Evolutionary conservation across 1,284 basidiomycete genomes (phyloP).

Genomic region (Puccinia novopanici): DNA sequence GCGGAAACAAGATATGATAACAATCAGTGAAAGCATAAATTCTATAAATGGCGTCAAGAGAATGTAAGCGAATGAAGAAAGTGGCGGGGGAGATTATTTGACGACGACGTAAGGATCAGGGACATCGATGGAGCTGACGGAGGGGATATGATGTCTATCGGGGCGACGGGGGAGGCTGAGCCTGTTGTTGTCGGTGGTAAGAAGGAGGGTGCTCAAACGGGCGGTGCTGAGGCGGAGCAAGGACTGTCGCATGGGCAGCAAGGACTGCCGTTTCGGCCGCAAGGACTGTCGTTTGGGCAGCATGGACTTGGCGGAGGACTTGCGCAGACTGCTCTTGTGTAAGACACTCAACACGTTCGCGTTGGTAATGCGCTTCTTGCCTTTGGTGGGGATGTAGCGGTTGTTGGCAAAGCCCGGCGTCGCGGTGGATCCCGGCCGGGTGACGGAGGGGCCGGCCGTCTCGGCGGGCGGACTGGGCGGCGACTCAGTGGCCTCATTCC

Average conservation of each 20-base stretch:
- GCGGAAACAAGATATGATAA: too few relatives aligned
- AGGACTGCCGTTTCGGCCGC: slow-evolving; percentile 14
- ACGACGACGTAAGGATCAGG: slow-evolving; percentile 32
- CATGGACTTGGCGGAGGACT: slow-evolving; percentile 25
- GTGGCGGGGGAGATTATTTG: neutral
- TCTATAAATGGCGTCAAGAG: too few relatives aligned
- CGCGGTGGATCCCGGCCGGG: slow-evolving; percentile 29
- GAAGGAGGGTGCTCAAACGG: neutral
- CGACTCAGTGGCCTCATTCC: neutral
- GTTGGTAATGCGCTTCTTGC: slow-evolving; percentile 16
- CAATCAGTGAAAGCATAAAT: too few relatives aligned
- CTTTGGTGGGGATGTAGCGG: slow-evolving; percentile 40
- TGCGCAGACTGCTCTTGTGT: slow-evolving; percentile 30
- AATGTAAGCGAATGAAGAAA: too few relatives aligned
- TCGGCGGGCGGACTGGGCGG: neutral
- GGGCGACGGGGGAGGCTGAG: neutral
- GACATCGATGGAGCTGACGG: slow-evolving; percentile 33
- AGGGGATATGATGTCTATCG: neutral
- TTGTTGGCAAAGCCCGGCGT: slow-evolving; percentile 34
- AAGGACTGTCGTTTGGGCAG: slow-evolving; percentile 14
- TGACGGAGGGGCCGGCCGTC: neutral
- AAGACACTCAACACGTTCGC: slow-evolving; percentile 38
- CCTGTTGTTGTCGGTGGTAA: neutral
- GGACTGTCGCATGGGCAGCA: neutral
- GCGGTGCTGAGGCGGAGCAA: neutral